A percentile compares a stretch with the other conserved stretches of the same genome.
Evolutionary conservation across 2,329 filamentous ascomycete species (phyloP).

Genomic region (Elsinoe fawcettii): DNA sequence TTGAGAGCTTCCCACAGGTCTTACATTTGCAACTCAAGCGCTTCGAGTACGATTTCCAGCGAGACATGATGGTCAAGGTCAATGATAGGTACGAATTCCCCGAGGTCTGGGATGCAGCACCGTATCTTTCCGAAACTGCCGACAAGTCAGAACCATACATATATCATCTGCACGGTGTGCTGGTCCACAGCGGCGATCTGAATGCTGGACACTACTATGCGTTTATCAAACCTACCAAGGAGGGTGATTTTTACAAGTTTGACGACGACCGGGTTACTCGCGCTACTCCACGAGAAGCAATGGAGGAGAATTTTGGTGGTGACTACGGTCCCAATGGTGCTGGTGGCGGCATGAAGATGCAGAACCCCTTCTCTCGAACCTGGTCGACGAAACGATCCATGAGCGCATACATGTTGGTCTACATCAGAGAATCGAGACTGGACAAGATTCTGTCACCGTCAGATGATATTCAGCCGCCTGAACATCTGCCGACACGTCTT

Average conservation of each 20-base stretch:
- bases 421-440: constrained; percentile 80
- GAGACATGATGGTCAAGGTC: constrained; percentile 98
- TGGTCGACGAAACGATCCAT: constrained; percentile 60
- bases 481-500: constrained; percentile 69
- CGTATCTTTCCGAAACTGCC: constrained; percentile 77
- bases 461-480: constrained; percentile 68
- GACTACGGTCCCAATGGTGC: constrained; percentile 55
- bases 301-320: constrained; percentile 95
- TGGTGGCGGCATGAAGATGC: constrained; percentile 50
- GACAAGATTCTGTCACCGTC: constrained; percentile 74
- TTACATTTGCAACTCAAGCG: constrained; percentile 92
- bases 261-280: constrained; percentile 97
- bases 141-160: constrained; percentile 83
- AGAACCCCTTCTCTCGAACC: constrained; percentile 57
- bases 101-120: constrained; percentile 72
- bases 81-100: constrained; percentile 89
- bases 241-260: constrained; percentile 93
- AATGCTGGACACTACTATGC: constrained; percentile 99
- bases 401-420: constrained; percentile 99
- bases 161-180: constrained; percentile 88
- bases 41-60: constrained; percentile 94
- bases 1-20: constrained; percentile 88
- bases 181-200: constrained; percentile 92
- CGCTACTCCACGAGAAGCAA: constrained; percentile 79
- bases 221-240: constrained; percentile 86